A percentile compares a stretch with the other conserved stretches of the same genome.
Conservation (phyloP, 768 basidiomycete genomes). For the Suillus brevipes region DNA sequence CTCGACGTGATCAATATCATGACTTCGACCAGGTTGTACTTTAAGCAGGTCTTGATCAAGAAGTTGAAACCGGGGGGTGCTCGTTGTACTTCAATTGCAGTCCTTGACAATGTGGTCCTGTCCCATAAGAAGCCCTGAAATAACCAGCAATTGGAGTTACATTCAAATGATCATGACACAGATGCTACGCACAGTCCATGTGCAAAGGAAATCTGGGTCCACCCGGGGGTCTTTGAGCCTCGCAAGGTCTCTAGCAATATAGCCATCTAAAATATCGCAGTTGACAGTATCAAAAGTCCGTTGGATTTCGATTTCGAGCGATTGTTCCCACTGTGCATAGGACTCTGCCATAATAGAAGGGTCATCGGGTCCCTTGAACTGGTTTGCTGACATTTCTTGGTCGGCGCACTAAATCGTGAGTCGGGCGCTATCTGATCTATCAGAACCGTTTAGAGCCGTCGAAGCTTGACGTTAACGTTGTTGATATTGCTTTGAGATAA, state of each 20-base stretch:
- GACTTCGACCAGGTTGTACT: constrained; percentile 1
- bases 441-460: neutral
- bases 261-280: neutral
- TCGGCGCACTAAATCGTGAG: constrained; percentile 25
- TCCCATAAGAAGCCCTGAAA: constrained; percentile 4
- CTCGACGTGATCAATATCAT: constrained; percentile 6
- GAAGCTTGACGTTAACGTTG: neutral
- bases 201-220: constrained; percentile 4
- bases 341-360: constrained; percentile 4
- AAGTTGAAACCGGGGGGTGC: neutral
- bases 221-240: constrained; percentile 1
- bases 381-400: neutral
- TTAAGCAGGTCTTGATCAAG: constrained; percentile 3
- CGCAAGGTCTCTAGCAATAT: constrained; percentile 5
- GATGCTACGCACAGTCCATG: constrained; percentile 1
- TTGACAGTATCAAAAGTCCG: neutral
- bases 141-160: too few relatives aligned
- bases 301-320: constrained; percentile 6
- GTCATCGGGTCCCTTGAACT: neutral
- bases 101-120: neutral
- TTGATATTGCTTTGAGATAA: constrained; percentile 1
- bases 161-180: neutral
- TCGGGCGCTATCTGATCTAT: constrained; percentile 1
- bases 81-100: neutral
- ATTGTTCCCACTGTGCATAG: constrained; percentile 5